phyloP scores from a whole-genome alignment of 768 basidiomycete species.

The Sporobolomyces pararoseus region DNA sequence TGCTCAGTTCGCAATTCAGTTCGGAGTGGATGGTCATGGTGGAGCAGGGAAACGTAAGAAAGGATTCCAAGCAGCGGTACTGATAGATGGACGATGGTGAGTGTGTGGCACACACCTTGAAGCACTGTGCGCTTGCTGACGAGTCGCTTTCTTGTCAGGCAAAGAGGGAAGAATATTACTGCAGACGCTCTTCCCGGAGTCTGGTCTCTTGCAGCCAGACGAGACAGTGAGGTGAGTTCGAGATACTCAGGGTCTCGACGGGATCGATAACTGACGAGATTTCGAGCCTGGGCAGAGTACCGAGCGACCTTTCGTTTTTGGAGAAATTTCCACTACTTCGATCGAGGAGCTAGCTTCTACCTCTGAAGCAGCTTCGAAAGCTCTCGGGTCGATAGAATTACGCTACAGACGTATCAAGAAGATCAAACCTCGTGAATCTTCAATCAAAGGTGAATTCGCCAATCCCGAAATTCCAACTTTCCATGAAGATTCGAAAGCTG shows the following conservation, averaged over 20 bases:
- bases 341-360: not conserved
- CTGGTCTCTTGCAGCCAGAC: not conserved
- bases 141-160: not conserved
- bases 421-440: not conserved
- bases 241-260: no score
- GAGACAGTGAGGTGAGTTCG: not conserved
- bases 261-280: no score
- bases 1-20: not conserved
- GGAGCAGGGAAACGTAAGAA: not conserved
- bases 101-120: not conserved
- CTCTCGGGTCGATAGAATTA: not conserved
- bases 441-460: not conserved
- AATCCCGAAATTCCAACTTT: not conserved
- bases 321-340: not conserved
- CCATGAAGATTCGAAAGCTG: slow-evolving; percentile 1
- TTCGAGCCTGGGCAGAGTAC: not conserved
- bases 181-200: not conserved
- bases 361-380: not conserved
- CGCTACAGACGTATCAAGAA: slow-evolving; percentile 6
- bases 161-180: slow-evolving; percentile 4
- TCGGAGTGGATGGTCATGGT: not conserved
- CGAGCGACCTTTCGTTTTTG: slow-evolving; percentile 7
- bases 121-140: no score
- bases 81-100: slow-evolving; percentile 1
- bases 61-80: not conserved